A percentile compares a stretch with the other conserved stretches of the same genome.
These are phyloP conservation scores for Hypoxylon sp. DNA, from an alignment of 2,329 filamentous ascomycete species.

Conservation along the genomic window DNA sequence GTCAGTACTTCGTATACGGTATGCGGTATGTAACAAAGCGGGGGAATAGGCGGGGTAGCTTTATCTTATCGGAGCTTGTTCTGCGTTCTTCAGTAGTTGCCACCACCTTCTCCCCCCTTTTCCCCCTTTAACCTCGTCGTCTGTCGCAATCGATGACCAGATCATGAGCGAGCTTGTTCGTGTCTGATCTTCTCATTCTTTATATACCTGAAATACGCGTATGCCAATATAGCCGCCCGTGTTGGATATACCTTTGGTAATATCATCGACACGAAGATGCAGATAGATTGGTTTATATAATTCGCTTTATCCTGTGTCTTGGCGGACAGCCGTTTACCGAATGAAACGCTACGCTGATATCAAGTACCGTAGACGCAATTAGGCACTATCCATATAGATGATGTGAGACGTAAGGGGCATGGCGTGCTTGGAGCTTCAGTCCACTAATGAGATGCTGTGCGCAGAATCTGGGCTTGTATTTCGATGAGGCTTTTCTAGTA, in stretches of 20 bases:
- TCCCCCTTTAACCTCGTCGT: too few relatives aligned
- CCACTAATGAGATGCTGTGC: background rate
- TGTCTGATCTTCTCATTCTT: too few relatives aligned
- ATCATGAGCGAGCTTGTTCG: too few relatives aligned
- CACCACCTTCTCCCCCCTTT: background rate
- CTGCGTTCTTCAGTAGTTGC: background rate
- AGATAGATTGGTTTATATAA: background rate
- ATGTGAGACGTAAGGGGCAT: slow-evolving; percentile 20
- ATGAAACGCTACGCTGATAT: background rate
- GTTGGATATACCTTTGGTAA: too few relatives aligned
- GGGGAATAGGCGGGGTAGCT: slow-evolving; percentile 42
- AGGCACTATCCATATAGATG: background rate
- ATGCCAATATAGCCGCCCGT: too few relatives aligned
- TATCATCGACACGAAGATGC: too few relatives aligned
- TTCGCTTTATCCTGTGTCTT: background rate
- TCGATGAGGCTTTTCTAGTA: too few relatives aligned
- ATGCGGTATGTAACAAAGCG: slow-evolving; percentile 23
- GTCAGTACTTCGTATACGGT: background rate
- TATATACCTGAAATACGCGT: too few relatives aligned
- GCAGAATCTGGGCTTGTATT: background rate
- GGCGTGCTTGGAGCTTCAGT: slow-evolving; percentile 21
- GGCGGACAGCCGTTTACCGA: background rate
- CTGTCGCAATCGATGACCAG: too few relatives aligned
- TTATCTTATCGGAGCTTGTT: slow-evolving; percentile 44
- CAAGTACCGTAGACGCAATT: background rate